phyloP scores from a whole-genome alignment of 768 basidiomycete species.

The Pleurotus citrinopileatus region DNA sequence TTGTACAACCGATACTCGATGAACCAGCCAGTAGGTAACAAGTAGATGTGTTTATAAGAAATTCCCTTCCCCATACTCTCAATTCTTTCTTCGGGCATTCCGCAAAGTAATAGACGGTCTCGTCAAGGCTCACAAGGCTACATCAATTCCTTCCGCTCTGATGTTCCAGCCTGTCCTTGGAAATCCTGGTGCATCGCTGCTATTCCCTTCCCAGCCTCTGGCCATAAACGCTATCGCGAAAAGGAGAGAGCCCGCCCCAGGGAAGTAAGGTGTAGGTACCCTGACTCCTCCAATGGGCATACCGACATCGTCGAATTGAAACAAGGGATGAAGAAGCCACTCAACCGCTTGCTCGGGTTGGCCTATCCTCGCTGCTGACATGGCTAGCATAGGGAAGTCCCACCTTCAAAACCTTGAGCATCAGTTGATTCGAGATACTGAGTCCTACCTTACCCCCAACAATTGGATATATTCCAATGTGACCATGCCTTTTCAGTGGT shows the following conservation, averaged over 20 bases:
- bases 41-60: too few species aligned
- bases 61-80: too few species aligned
- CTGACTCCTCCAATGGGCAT: conserved; percentile 56
- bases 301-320: conserved; percentile 57
- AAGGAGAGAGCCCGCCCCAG: conserved; percentile 50
- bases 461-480: conserved; percentile 52
- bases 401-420: conserved; percentile 36
- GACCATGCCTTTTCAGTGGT: conserved; percentile 55
- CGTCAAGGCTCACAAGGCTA: conserved; percentile 33
- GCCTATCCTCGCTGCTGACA: conserved; percentile 56
- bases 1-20: conserved; percentile 14
- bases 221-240: conserved; percentile 58
- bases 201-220: conserved; percentile 51
- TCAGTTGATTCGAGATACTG: background rate
- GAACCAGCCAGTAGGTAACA: too few species aligned
- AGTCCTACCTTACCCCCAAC: conserved; percentile 43
- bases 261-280: conserved; percentile 60
- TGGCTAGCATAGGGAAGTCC: conserved; percentile 64
- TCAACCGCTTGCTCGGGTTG: conserved; percentile 47
- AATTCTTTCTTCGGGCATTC: too few species aligned
- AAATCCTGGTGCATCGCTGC: conserved; percentile 36
- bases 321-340: conserved; percentile 52
- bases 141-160: conserved; percentile 30
- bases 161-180: conserved; percentile 37
- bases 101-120: too few species aligned